Evolutionary conservation across 345 rosid species (phyloP).

Genomic region (Salix caprea): DNA sequence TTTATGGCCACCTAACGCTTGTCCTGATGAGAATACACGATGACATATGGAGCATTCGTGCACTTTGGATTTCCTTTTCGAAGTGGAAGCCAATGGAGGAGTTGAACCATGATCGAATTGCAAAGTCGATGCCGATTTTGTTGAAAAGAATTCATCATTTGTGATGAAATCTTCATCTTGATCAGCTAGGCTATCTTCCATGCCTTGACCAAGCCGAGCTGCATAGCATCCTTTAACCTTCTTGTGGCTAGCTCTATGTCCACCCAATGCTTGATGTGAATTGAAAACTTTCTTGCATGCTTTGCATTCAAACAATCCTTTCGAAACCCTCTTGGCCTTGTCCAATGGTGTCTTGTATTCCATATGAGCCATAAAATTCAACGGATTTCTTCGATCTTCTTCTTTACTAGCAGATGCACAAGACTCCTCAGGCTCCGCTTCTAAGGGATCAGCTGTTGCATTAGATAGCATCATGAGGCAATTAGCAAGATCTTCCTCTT

Average conservation of each 20-base stretch:
- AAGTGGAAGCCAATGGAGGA: constrained; percentile 29
- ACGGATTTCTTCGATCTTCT: constrained; percentile 40
- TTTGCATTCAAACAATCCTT: constrained; percentile 82
- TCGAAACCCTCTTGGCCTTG: constrained; percentile 42
- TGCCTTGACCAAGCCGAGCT: constrained; percentile 43
- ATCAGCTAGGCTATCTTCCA: constrained; percentile 35
- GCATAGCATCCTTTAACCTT: constrained; percentile 99
- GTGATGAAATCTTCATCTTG: constrained; percentile 49
- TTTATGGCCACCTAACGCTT: constrained; percentile 95
- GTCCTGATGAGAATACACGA: constrained; percentile 87
- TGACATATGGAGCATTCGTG: constrained; percentile 95
- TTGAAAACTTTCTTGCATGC: constrained; percentile 96
- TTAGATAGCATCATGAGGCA: constrained; percentile 88
- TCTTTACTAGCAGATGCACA: constrained; percentile 68
- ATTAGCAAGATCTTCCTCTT: constrained; percentile 94
- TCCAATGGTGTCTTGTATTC: constrained; percentile 26
- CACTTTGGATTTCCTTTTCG: constrained; percentile 65
- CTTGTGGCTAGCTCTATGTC: constrained; percentile 99
- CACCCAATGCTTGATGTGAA: constrained; percentile 98
- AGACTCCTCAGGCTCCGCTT: constrained; percentile 58
- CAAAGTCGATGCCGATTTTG: constrained; percentile 27
- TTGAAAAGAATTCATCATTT: constrained; percentile 43
- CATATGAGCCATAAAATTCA: constrained; percentile 36
- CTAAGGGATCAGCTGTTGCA: constrained; percentile 48
- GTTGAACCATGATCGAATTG: constrained; percentile 40